phyloP scores from a whole-genome alignment of 2,329 filamentous ascomycete genomes.

The Alternaria tenuissima region DNA sequence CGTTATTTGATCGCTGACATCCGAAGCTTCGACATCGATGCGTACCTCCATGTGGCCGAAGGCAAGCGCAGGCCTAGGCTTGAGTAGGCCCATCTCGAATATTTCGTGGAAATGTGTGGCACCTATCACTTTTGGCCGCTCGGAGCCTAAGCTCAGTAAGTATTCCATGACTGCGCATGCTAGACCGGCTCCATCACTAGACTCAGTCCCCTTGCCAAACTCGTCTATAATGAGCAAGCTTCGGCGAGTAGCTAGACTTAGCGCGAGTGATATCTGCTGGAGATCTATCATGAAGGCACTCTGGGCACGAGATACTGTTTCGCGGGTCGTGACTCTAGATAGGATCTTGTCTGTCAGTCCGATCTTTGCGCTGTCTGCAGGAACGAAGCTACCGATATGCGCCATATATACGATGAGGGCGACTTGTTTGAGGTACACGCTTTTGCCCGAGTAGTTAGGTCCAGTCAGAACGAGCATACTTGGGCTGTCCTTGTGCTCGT shows the following conservation, averaged over 20 bases:
- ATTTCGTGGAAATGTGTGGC: conserved; percentile 77
- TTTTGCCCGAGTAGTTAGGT: conserved; percentile 97
- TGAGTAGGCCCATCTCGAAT: conserved; percentile 70
- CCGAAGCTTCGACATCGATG: conserved; percentile 62
- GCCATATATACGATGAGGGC: conserved; percentile 91
- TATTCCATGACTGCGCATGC: conserved; percentile 69
- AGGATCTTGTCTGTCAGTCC: conserved; percentile 93
- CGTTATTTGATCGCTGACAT: conserved; percentile 69
- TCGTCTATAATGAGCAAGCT: conserved; percentile 93
- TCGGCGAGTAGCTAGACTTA: conserved; percentile 75
- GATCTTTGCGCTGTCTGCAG: conserved; percentile 76
- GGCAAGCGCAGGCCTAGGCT: conserved; percentile 58
- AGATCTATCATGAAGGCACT: conserved; percentile 83
- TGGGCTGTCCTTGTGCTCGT: conserved; percentile 52
- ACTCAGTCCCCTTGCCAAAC: conserved; percentile 77
- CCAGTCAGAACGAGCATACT: conserved; percentile 86
- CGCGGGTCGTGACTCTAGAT: conserved; percentile 80
- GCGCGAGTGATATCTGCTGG: conserved; percentile 81
- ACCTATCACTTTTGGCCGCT: conserved; percentile 66
- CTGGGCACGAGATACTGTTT: conserved; percentile 69
- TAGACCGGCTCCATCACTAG: conserved; percentile 70
- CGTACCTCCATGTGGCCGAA: conserved; percentile 78
- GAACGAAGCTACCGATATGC: conserved; percentile 89
- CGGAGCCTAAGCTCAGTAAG: conserved; percentile 58
- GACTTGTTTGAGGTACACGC: conserved; percentile 91